These are phyloP conservation scores for Beta vulgaris DNA, from an alignment of 148 eudicot species.

Conservation along the genomic window DNA sequence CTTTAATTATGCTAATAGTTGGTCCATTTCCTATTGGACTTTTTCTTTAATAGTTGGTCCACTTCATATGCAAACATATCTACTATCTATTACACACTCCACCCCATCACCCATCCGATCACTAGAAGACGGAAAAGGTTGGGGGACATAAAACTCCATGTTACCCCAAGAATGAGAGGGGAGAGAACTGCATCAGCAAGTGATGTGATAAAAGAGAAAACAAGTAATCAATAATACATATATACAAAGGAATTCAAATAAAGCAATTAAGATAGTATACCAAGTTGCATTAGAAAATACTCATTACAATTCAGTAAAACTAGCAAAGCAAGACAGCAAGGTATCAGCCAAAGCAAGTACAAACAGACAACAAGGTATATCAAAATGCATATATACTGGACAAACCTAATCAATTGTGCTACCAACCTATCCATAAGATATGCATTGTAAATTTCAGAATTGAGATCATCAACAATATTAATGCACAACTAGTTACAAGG, in stretches of 20 bases:
- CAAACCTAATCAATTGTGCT: not conserved
- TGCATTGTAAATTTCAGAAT: not conserved
- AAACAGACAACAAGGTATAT: not conserved
- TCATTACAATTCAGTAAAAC: too few relatives aligned
- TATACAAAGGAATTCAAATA: not conserved
- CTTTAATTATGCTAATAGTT: constrained; percentile 5
- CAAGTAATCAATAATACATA: not conserved
- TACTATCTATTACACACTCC: not conserved
- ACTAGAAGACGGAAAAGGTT: not conserved
- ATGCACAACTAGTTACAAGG: not conserved
- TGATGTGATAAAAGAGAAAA: not conserved
- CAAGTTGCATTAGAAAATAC: too few relatives aligned
- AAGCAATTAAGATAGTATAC: not conserved
- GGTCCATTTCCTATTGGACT: not conserved
- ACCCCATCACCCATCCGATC: not conserved
- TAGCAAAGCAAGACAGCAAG: too few relatives aligned
- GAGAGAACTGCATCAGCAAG: not conserved
- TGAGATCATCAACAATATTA: not conserved
- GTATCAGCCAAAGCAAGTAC: not conserved
- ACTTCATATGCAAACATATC: not conserved
- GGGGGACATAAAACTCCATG: not conserved
- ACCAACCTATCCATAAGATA: not conserved
- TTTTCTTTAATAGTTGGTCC: not conserved
- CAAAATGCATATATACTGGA: not conserved
- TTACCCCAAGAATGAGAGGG: not conserved